A percentile compares a stretch with the other conserved stretches of the same genome.
Conservation (phyloP, 805 yeast species). For the Nakazawaea pomicola region DNA sequence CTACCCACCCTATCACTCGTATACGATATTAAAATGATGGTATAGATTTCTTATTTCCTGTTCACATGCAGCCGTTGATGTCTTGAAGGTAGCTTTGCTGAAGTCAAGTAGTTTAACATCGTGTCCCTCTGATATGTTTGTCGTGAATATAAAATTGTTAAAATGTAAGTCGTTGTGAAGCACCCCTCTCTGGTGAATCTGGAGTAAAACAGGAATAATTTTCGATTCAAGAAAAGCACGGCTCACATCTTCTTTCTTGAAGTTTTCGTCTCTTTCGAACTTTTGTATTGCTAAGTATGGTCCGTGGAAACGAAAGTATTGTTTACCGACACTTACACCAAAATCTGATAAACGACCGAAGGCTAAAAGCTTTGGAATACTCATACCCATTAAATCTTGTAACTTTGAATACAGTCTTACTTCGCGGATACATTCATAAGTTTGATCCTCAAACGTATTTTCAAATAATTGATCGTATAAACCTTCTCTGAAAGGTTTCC, state of each 20-base stretch:
- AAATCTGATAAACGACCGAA: background rate
- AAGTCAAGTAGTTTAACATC: too few relatives aligned
- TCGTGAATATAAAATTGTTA: too few relatives aligned
- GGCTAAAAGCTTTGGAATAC: background rate
- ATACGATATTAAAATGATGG: too few relatives aligned
- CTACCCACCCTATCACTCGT: too few relatives aligned
- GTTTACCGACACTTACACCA: background rate
- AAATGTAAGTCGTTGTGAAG: background rate
- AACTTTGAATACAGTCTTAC: background rate
- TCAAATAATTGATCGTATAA: too few relatives aligned
- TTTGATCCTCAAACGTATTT: too few relatives aligned
- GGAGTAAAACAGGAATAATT: background rate
- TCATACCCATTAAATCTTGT: background rate
- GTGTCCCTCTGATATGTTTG: too few relatives aligned
- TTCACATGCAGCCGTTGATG: too few relatives aligned
- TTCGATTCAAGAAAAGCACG: background rate
- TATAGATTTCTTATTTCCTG: too few relatives aligned
- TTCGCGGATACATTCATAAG: background rate
- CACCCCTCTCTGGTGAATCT: background rate
- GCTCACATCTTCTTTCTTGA: background rate
- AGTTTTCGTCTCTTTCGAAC: background rate
- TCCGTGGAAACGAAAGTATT: background rate
- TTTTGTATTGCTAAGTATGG: background rate
- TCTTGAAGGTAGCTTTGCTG: too few relatives aligned
- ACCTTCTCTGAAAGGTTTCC: too few relatives aligned